Percentiles rank a stretch among this genome's conserved stretches.
Evolutionary conservation across 148 eudicot species (phyloP).

Genomic region (Fagopyrum esculentum): DNA sequence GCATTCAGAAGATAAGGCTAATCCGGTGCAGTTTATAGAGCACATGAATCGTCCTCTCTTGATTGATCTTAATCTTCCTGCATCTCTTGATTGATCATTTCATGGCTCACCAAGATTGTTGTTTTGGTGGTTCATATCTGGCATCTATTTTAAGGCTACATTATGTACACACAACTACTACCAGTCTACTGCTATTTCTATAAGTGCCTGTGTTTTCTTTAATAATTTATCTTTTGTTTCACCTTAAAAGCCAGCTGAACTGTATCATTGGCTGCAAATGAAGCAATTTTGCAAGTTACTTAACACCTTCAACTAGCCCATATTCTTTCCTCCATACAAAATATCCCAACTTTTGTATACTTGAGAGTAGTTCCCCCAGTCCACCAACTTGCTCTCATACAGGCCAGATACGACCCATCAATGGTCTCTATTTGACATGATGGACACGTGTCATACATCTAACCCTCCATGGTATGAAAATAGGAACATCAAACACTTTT

Average conservation of each 20-base stretch:
- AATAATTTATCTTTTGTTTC: not conserved
- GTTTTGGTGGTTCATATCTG: constrained; percentile 7
- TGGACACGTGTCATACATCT: not conserved
- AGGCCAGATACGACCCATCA: not conserved
- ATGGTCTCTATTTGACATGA: not conserved
- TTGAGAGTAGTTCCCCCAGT: not conserved
- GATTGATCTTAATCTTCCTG: constrained; percentile 12
- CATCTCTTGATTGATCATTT: not conserved
- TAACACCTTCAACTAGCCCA: not conserved
- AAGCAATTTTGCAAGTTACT: constrained; percentile 1
- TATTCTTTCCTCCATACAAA: not conserved
- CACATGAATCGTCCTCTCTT: not conserved
- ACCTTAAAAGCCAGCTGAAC: not conserved
- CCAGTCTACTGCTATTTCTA: not conserved
- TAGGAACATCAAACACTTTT: not conserved
- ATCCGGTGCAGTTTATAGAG: not conserved
- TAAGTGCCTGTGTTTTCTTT: not conserved
- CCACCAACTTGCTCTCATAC: constrained; percentile 2
- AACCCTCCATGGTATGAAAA: not conserved
- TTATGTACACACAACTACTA: not conserved
- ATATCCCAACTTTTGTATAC: too few species aligned
- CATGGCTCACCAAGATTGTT: constrained; percentile 1
- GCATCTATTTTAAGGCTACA: constrained; percentile 2
- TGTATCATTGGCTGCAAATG: not conserved
- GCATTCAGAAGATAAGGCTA: constrained; percentile 31